phyloP scores from a whole-genome alignment of 78 protist genomes.

The Salpingoeca rosetta region DNA sequence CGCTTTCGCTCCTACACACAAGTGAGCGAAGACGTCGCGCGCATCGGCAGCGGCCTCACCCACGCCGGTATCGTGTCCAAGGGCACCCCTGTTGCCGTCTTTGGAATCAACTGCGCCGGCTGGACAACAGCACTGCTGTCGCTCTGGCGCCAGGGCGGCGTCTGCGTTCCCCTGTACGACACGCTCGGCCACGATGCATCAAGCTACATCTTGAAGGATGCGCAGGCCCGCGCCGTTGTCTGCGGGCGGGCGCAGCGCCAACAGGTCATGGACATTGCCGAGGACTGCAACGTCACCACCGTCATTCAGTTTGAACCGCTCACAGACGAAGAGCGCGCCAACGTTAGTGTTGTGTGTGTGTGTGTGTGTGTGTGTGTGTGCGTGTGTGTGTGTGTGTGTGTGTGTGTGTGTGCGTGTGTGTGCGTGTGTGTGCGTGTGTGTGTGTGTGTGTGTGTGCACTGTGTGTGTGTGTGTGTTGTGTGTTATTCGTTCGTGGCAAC shows the following conservation, averaged over 20 bases:
- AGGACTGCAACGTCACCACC: neutral
- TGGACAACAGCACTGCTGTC: neutral
- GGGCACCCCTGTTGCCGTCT: neutral
- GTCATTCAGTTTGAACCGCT: neutral
- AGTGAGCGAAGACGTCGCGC: neutral
- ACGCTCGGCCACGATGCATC: conserved; percentile 52
- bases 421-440: too few species aligned
- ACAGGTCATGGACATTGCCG: neutral
- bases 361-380: too few species aligned
- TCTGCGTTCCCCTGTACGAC: conserved; percentile 48
- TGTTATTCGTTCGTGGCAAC: too few species aligned
- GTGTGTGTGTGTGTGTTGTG: too few species aligned
- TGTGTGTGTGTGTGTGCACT: too few species aligned
- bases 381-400: too few species aligned
- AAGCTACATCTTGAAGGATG: conserved; percentile 44
- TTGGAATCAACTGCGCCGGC: neutral
- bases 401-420: too few species aligned
- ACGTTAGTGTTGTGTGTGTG: too few species aligned
- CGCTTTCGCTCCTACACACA: neutral
- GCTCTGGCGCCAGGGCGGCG: neutral
- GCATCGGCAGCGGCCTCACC: neutral
- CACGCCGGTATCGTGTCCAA: neutral
- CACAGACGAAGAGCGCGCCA: neutral
- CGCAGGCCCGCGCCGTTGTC: conserved; percentile 29
- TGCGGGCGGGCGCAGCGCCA: too few species aligned